phyloP scores from a whole-genome alignment of 352 stramenopile species.

The Ochromonadaceae sp. region DNA sequence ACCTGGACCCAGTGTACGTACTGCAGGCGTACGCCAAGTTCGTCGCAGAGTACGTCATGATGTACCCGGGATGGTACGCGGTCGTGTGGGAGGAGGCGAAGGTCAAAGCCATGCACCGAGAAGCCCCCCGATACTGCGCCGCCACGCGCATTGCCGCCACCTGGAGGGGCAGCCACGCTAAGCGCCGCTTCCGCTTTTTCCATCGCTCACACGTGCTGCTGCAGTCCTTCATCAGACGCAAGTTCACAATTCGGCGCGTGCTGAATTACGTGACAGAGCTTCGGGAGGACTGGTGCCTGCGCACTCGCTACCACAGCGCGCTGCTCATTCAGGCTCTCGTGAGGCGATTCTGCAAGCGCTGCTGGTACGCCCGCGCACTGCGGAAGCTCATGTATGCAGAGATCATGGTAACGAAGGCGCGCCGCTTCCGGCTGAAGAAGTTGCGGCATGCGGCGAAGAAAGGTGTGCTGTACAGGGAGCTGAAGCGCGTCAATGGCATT shows the following conservation, averaged over 20 bases:
- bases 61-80: not conserved
- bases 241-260: not conserved
- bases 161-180: not conserved
- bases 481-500: not conserved
- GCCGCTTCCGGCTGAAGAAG: not conserved
- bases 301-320: not conserved
- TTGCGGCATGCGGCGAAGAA: not conserved
- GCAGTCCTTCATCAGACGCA: constrained; percentile 1
- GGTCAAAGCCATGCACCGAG: constrained; percentile 1
- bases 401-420: not conserved
- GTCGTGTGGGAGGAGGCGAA: not conserved
- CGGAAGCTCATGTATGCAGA: not conserved
- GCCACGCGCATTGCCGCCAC: not conserved
- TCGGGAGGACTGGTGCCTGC: not conserved
- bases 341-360: not conserved
- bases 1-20: not conserved
- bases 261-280: not conserved
- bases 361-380: not conserved
- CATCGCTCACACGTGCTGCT: not conserved
- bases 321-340: not conserved
- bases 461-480: not conserved
- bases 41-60: constrained; percentile 3
- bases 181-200: not conserved
- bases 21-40: not conserved
- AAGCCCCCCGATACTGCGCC: constrained; percentile 2